A percentile compares a stretch with the other conserved stretches of the same genome.
Conservation (phyloP, 768 basidiomycete species). For the Chalciporus piperatus region DNA sequence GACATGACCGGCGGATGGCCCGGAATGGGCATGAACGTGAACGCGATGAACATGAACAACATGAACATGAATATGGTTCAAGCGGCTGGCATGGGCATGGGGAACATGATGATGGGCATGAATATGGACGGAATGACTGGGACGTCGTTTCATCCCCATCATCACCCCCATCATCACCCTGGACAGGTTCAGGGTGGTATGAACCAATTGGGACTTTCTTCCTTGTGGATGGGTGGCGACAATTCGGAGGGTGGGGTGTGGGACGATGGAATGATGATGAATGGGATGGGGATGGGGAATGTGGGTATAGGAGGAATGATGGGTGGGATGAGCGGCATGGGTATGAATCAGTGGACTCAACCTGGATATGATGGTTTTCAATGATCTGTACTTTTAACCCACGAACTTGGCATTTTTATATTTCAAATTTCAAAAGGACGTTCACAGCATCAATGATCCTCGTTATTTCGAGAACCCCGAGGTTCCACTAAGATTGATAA, state of each 20-base stretch:
- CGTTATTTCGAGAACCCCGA: constrained; percentile 3
- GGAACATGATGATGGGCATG: constrained; percentile 44
- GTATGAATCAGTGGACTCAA: constrained; percentile 40
- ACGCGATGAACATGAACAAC: background rate
- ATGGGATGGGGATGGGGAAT: constrained; percentile 35
- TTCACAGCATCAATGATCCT: background rate
- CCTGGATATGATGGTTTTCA: constrained; percentile 33
- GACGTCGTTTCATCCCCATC: constrained; percentile 21
- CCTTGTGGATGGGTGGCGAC: constrained; percentile 37
- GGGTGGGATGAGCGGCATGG: constrained; percentile 35
- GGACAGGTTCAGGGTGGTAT: constrained; percentile 18
- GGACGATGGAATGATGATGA: constrained; percentile 46
- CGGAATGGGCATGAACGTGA: constrained; percentile 38
- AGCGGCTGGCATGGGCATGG: constrained; percentile 36
- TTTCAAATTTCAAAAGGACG: too few species aligned
- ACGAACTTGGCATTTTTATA: background rate
- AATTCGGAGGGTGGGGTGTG: constrained; percentile 34
- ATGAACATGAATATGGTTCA: constrained; percentile 27
- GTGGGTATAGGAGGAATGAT: constrained; percentile 33
- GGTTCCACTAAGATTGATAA: constrained; percentile 8
- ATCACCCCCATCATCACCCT: background rate
- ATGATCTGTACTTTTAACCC: constrained; percentile 4
- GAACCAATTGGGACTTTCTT: constrained; percentile 21
- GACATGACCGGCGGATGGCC: constrained; percentile 32
- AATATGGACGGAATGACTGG: constrained; percentile 33